Percentiles rank a stretch among this genome's conserved stretches.
phyloP scores from a whole-genome alignment of 2,329 filamentous ascomycete genomes.

The Biscogniauxia marginata region DNA sequence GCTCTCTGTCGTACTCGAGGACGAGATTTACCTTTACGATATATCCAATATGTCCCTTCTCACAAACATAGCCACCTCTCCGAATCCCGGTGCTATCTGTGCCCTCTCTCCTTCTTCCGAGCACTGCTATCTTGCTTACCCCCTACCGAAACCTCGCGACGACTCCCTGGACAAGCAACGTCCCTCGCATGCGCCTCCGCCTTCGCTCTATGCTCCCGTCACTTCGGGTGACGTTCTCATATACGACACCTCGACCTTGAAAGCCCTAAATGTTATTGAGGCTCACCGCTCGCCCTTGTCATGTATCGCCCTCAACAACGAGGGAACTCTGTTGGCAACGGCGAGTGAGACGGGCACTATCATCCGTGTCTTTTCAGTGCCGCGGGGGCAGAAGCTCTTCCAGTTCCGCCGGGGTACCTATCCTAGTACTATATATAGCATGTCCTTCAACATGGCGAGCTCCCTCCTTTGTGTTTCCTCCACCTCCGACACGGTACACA shows the following conservation, averaged over 20 bases:
- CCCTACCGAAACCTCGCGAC: slow-evolving; percentile 72
- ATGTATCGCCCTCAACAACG: slow-evolving; percentile 86
- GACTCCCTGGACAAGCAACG: slow-evolving; percentile 56
- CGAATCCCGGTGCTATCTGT: slow-evolving; percentile 88
- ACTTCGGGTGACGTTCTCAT: slow-evolving; percentile 91
- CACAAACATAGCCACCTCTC: slow-evolving; percentile 88
- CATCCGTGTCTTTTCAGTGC: slow-evolving; percentile 91
- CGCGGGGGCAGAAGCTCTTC: slow-evolving; percentile 87
- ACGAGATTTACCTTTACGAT: slow-evolving; percentile 97
- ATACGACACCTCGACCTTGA: slow-evolving; percentile 84
- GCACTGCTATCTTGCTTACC: slow-evolving; percentile 93
- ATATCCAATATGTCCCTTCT: slow-evolving; percentile 98
- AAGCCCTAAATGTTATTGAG: slow-evolving; percentile 93
- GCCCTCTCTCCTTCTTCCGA: slow-evolving; percentile 92
- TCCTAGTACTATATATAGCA: slow-evolving; percentile 93
- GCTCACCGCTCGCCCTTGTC: slow-evolving; percentile 90
- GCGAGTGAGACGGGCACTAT: slow-evolving; percentile 98
- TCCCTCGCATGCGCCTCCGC: slow-evolving; percentile 78
- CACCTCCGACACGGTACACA: slow-evolving; percentile 92
- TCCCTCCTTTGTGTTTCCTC: slow-evolving; percentile 94
- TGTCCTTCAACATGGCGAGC: slow-evolving; percentile 96
- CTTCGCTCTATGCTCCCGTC: slow-evolving; percentile 73
- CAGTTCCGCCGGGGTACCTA: slow-evolving; percentile 96
- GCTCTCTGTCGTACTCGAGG: slow-evolving; percentile 88
- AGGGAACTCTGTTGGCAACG: slow-evolving; percentile 88